These are phyloP conservation scores for Colletotrichum kahawae DNA, from an alignment of 2,329 filamentous ascomycete species.

Conservation along the genomic window DNA sequence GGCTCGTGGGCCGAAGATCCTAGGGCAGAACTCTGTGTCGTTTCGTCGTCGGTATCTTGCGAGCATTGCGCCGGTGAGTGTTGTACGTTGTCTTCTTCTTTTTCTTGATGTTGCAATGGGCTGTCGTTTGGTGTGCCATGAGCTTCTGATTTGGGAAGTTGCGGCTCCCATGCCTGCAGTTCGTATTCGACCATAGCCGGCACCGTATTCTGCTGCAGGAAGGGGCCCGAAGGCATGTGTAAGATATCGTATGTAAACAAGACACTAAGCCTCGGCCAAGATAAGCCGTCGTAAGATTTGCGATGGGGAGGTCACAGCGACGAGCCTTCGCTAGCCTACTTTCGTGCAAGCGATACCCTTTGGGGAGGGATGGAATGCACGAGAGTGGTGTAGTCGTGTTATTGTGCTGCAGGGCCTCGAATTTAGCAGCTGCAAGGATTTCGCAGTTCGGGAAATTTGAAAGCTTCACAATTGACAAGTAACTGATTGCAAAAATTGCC, in stretches of 20 bases:
- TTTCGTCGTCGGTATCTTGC: background rate
- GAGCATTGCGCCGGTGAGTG: background rate
- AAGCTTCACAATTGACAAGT: background rate
- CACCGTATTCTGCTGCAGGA: background rate
- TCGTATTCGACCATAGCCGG: background rate
- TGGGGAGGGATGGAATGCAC: background rate
- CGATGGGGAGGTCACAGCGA: background rate
- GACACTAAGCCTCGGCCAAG: background rate
- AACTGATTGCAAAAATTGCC: background rate
- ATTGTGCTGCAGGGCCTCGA: background rate
- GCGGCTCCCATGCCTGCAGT: background rate
- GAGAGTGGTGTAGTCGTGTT: background rate
- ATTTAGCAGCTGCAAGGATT: background rate
- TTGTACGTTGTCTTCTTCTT: background rate
- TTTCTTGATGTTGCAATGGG: background rate
- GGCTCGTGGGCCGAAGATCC: constrained; percentile 3
- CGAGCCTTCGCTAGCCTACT: background rate
- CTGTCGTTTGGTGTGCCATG: background rate
- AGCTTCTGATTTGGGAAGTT: background rate
- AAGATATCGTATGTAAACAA: background rate
- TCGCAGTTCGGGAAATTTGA: background rate
- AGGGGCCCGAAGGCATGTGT: background rate
- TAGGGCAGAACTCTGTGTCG: background rate
- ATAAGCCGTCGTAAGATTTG: background rate
- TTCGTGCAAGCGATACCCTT: background rate